Conservation (phyloP, 257 asterid genomes). For the Solanum verrucosum region DNA sequence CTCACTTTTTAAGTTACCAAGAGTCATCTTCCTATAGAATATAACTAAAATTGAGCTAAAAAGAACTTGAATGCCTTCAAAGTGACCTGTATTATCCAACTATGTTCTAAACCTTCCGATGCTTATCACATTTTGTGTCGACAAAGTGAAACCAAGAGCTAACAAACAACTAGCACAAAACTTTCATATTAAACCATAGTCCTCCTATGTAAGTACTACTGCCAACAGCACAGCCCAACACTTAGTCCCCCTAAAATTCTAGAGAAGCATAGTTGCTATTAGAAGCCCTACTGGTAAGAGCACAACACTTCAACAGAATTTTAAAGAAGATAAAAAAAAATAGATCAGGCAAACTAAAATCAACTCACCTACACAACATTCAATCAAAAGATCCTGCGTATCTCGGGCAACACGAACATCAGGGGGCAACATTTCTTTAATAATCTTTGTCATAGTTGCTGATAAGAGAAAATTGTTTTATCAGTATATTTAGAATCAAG, state of each 20-base stretch:
- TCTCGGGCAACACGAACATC: constrained; percentile 99
- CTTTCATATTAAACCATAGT: not conserved
- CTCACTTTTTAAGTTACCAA: not conserved
- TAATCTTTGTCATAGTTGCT: constrained; percentile 47
- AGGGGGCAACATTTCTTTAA: constrained; percentile 87
- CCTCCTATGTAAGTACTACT: not conserved
- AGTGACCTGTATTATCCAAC: not conserved
- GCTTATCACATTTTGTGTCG: not conserved
- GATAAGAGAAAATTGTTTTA: not conserved
- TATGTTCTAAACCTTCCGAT: not conserved
- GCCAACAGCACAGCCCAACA: too few species aligned
- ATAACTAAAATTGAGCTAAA: not conserved
- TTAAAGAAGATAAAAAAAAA: not conserved
- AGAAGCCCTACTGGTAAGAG: not conserved
- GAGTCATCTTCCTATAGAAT: not conserved
- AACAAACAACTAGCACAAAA: not conserved
- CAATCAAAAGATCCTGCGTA: constrained; percentile 91
- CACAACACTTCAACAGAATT: not conserved
- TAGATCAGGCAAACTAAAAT: not conserved
- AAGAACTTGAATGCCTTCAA: not conserved
- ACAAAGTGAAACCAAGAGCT: not conserved
- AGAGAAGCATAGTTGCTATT: not conserved
- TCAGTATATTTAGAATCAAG: not conserved
- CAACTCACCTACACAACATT: constrained; percentile 85
- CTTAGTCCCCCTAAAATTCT: not conserved